Percentiles rank a stretch among this genome's conserved stretches.
These are phyloP conservation scores for Aspergillus clavatus DNA, from an alignment of 2,329 filamentous ascomycete genomes.

Conservation along the genomic window DNA sequence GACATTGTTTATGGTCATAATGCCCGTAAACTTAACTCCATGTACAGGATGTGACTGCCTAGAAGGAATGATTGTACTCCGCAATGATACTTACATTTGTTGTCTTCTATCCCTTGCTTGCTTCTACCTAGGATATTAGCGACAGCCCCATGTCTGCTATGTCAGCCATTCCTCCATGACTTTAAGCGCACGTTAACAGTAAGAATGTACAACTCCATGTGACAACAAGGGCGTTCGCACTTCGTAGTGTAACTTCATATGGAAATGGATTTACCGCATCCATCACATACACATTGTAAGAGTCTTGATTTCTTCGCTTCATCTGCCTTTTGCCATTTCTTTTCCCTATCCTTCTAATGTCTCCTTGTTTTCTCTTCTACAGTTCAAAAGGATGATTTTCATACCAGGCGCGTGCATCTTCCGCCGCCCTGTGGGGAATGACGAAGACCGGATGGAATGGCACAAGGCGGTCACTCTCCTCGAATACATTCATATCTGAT, in stretches of 20 bases:
- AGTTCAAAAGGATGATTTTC: slow-evolving; percentile 29
- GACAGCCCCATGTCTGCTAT: background rate
- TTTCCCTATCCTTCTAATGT: background rate
- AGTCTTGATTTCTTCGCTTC: background rate
- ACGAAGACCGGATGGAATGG: slow-evolving; percentile 80
- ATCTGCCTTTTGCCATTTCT: too few relatives aligned
- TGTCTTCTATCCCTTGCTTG: background rate
- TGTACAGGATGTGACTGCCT: too few relatives aligned
- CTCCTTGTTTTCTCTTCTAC: slow-evolving; percentile 5
- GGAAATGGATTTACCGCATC: background rate
- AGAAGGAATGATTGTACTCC: too few relatives aligned
- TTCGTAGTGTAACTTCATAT: background rate
- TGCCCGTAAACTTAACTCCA: too few relatives aligned
- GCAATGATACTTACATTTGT: background rate
- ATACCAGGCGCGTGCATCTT: slow-evolving; percentile 63
- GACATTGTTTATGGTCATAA: too few relatives aligned
- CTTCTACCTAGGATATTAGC: background rate
- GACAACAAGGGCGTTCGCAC: background rate
- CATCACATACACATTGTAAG: slow-evolving; percentile 2
- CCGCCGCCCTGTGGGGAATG: slow-evolving; percentile 66
- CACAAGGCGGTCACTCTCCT: slow-evolving; percentile 63
- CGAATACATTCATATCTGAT: slow-evolving; percentile 58
- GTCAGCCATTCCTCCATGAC: background rate
- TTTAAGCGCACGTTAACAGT: background rate
- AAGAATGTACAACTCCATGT: background rate